Percentiles rank a stretch among this genome's conserved stretches.
Evolutionary conservation across 805 yeast genomes (phyloP).

Genomic region (Lipomyces mesembrius): DNA sequence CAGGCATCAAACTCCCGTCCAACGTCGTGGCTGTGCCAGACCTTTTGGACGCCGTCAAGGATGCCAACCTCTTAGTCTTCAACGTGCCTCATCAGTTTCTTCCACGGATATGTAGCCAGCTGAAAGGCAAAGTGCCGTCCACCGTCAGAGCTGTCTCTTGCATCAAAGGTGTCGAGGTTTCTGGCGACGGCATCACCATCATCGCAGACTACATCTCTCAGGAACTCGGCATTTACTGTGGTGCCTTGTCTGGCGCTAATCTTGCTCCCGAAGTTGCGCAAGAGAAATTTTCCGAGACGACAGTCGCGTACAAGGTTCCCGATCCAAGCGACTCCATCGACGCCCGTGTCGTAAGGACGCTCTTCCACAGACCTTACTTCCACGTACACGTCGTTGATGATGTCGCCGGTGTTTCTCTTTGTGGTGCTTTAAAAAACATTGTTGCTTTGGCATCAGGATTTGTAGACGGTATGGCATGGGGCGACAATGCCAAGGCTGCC

Average conservation of each 20-base stretch:
- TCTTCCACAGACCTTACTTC: constrained; percentile 98
- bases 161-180: constrained; percentile 91
- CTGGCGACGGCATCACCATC: constrained; percentile 80
- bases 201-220: constrained; percentile 79
- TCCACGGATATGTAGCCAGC: constrained; percentile 71
- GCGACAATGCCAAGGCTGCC: constrained; percentile 97
- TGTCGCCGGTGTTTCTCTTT: constrained; percentile 93
- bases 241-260: constrained; percentile 96
- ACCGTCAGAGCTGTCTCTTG: constrained; percentile 88
- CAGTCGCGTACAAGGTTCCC: constrained; percentile 87
- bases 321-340: constrained; percentile 23
- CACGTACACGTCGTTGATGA: constrained; percentile 92
- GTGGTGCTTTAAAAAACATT: constrained; percentile 96
- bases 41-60: constrained; percentile 72
- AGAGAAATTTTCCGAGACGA: constrained; percentile 96
- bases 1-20: constrained; percentile 82
- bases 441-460: constrained; percentile 97
- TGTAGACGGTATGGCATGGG: constrained; percentile 98
- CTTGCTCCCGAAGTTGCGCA: constrained; percentile 96
- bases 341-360: constrained; percentile 52
- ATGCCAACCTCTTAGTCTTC: constrained; percentile 85
- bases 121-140: constrained; percentile 58
- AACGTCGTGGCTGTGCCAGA: constrained; percentile 89
- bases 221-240: constrained; percentile 84
- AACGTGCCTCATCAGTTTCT: constrained; percentile 98